A percentile compares a stretch with the other conserved stretches of the same genome.
These are phyloP conservation scores for Cicer arietinum DNA, from an alignment of 306 rosid genomes.

Conservation along the genomic window DNA sequence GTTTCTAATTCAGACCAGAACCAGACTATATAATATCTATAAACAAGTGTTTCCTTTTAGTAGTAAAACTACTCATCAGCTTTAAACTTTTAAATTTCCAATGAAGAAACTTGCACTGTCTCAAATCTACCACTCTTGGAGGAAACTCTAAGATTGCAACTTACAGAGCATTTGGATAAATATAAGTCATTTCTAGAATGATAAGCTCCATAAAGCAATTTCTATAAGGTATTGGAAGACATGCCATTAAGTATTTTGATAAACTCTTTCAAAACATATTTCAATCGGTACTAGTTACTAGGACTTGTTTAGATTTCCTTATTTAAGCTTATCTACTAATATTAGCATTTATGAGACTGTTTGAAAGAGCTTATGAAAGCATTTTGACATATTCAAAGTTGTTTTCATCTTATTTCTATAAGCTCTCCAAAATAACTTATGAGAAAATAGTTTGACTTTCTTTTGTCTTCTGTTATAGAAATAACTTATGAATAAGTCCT, in stretches of 20 bases:
- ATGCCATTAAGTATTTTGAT: background rate
- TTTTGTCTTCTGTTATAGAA: too few relatives aligned
- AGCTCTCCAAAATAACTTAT: too few relatives aligned
- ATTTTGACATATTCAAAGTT: too few relatives aligned
- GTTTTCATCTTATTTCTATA: too few relatives aligned
- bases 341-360: too few relatives aligned
- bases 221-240: background rate
- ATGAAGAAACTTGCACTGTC: slow-evolving; percentile 1
- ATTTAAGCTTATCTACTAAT: too few relatives aligned
- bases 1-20: slow-evolving; percentile 7
- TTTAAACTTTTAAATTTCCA: background rate
- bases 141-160: background rate
- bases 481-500: too few relatives aligned
- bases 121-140: background rate
- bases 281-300: background rate
- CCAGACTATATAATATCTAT: background rate
- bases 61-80: background rate
- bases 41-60: background rate
- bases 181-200: background rate
- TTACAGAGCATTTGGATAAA: background rate
- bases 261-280: background rate
- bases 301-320: too few relatives aligned
- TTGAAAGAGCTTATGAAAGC: too few relatives aligned
- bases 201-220: background rate
- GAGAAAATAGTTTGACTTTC: too few relatives aligned